Conservation (phyloP, 176 grass and related monocot species). For the Chrysopogon serrulatus region DNA sequence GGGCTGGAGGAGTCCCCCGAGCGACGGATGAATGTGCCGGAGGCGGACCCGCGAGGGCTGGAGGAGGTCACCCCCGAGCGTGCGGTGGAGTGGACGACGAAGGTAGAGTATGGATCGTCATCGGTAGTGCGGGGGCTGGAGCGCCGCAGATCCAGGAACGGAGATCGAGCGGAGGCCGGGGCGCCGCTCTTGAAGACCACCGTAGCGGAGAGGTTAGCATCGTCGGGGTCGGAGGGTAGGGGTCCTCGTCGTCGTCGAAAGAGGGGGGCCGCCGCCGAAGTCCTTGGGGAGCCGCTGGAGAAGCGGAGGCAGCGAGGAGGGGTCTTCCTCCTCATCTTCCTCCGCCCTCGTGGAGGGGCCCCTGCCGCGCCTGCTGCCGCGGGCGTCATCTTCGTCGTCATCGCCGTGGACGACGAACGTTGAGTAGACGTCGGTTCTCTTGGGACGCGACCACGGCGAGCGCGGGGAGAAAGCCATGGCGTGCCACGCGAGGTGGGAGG, state of each 20-base stretch:
- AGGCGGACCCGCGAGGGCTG: conserved; percentile 40
- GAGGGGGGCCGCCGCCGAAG: conserved; percentile 84
- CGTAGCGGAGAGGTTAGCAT: conserved; percentile 46
- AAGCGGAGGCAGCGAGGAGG: conserved; percentile 91
- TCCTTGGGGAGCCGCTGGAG: conserved; percentile 99
- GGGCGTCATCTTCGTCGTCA: conserved; percentile 30
- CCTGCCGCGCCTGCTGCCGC: background rate
- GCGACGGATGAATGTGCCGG: conserved; percentile 47
- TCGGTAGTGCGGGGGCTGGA: conserved; percentile 41
- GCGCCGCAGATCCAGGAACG: conserved; percentile 70
- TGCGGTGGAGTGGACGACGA: conserved; percentile 43
- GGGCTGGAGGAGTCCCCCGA: conserved; percentile 19
- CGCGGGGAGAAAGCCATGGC: conserved; percentile 77
- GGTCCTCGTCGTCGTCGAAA: conserved; percentile 79
- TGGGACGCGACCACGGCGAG: conserved; percentile 60
- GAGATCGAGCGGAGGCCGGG: conserved; percentile 46
- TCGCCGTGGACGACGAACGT: conserved; percentile 74
- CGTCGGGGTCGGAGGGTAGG: conserved; percentile 47
- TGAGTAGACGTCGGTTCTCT: conserved; percentile 73
- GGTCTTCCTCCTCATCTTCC: conserved; percentile 62
- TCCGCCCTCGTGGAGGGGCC: conserved; percentile 10
- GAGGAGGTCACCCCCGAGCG: conserved; percentile 27
- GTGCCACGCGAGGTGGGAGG: conserved; percentile 28
- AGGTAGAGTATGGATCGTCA: conserved; percentile 63
- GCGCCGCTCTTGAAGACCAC: conserved; percentile 62